Base-by-base conservation (phyloP, 202 grass and related monocot species). In the Eragrostis tef region DNA sequence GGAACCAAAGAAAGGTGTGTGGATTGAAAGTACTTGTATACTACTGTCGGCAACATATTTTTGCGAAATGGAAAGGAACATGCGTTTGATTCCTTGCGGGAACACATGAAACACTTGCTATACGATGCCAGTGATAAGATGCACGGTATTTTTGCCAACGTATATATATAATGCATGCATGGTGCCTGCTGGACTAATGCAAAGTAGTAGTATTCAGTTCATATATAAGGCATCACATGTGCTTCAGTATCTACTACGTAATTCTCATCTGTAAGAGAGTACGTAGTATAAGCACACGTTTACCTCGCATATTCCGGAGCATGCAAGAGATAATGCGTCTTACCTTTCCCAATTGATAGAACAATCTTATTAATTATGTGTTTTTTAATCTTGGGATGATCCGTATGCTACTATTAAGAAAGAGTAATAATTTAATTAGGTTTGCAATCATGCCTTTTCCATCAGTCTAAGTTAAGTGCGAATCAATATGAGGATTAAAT, bases 31-130 rank as follows among this genome's bases (percentile, higher is more conserved):
- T 24, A 8, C 4, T 39, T 39, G 34, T 39, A 39, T 39, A 39
- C 34, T 19, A n/a, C n/a, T 80, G 34, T 68, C 77, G 49, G 77
- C 64, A 80, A 3, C 3, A 31, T 16, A 36, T 11, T 25, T 34
- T 45, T 74, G 36, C 50, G 34, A 39, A 39, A 39, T 39, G 34
- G 34, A 39, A 5, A 39, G 34, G 34, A 39, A 39, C 34, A 39
- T 39, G 34, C 34, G 6, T 26, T 61, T 27, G 73, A 82, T 82
- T 82, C 79, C 43, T 74, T 50, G 27, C 48, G 41, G 56, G 11
- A 26, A 27, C 20, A 47, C 58, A 52, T 73, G 59, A 58, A 85
- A 78, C 74, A 77, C 73, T 71, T 89, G n/a, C 24, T 76, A 80
- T 6, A 27, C 7, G 9, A 60, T 22, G 44, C 39, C 6, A 46